phyloP scores from a whole-genome alignment of 805 yeast genomes.

The Candida ipomoeae region DNA sequence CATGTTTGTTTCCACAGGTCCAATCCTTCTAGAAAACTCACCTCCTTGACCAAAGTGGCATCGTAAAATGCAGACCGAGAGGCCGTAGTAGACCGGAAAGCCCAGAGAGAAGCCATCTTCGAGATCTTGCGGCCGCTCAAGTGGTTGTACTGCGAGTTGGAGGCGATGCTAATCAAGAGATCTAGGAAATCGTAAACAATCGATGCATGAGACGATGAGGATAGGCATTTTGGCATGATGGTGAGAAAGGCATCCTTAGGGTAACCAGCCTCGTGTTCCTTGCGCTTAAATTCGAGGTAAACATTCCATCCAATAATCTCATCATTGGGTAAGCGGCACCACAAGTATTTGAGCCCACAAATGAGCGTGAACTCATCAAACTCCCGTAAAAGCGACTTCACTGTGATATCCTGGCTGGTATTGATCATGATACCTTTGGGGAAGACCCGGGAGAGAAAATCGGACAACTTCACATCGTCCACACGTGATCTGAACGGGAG shows the following conservation, averaged over 20 bases:
- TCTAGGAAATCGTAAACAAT: slow-evolving; percentile 87
- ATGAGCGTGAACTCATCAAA: slow-evolving; percentile 67
- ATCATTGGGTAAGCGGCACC: slow-evolving; percentile 79
- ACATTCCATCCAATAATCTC: slow-evolving; percentile 86
- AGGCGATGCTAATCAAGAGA: slow-evolving; percentile 67
- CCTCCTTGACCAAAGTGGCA: slow-evolving; percentile 32
- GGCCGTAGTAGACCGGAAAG: slow-evolving; percentile 43
- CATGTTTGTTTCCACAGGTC: slow-evolving; percentile 76
- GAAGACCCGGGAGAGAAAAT: slow-evolving; percentile 54
- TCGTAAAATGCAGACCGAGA: slow-evolving; percentile 31
- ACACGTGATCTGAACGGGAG: slow-evolving; percentile 74
- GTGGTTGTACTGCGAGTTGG: slow-evolving; percentile 74
- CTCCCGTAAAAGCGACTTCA: slow-evolving; percentile 44
- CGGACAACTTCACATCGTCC: slow-evolving; percentile 55
- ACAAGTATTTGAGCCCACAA: slow-evolving; percentile 72
- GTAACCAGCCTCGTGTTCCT: slow-evolving; percentile 61
- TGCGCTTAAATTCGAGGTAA: slow-evolving; percentile 61
- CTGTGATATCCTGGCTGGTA: slow-evolving; percentile 26
- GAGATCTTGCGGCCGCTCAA: slow-evolving; percentile 77
- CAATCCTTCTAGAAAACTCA: slow-evolving; percentile 61
- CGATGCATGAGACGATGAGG: slow-evolving; percentile 84
- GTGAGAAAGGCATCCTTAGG: slow-evolving; percentile 73
- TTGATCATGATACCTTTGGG: slow-evolving; percentile 50
- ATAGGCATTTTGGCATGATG: slow-evolving; percentile 78
- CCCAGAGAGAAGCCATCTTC: slow-evolving; percentile 86